Evolutionary conservation across 116 monocot species (phyloP).

Genomic region (Phalaenopsis hybrid): DNA sequence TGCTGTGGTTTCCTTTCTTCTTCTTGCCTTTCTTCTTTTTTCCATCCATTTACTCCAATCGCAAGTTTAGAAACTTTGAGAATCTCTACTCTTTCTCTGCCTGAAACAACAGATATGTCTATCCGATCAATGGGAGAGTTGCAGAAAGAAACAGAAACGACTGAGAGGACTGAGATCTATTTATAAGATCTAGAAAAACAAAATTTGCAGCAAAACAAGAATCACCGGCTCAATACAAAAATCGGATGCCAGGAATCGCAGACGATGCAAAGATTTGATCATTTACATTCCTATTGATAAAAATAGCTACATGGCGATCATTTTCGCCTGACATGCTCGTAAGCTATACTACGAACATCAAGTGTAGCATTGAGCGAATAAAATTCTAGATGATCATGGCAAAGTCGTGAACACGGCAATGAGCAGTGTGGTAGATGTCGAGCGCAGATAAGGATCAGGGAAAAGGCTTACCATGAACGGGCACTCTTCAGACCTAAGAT

Average conservation of each 20-base stretch:
- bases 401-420: not conserved
- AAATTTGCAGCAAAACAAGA: not conserved
- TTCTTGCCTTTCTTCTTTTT: slow-evolving; percentile 6
- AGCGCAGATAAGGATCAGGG: not conserved
- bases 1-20: slow-evolving; percentile 8
- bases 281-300: not conserved
- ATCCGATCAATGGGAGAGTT: not conserved
- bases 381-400: not conserved
- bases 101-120: slow-evolving; percentile 1
- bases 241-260: not conserved
- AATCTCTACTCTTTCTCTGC: not conserved
- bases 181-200: not conserved
- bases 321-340: not conserved
- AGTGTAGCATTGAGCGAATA: not conserved
- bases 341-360: not conserved
- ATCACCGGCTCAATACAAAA: not conserved
- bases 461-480: not conserved
- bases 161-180: not conserved
- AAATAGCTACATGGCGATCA: not conserved
- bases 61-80: not conserved
- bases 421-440: not conserved
- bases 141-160: not conserved
- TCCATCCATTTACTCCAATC: not conserved
- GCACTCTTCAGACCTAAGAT: not conserved
- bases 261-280: not conserved